Conservation (phyloP, 768 basidiomycete species). For the Collybia nuda region DNA sequence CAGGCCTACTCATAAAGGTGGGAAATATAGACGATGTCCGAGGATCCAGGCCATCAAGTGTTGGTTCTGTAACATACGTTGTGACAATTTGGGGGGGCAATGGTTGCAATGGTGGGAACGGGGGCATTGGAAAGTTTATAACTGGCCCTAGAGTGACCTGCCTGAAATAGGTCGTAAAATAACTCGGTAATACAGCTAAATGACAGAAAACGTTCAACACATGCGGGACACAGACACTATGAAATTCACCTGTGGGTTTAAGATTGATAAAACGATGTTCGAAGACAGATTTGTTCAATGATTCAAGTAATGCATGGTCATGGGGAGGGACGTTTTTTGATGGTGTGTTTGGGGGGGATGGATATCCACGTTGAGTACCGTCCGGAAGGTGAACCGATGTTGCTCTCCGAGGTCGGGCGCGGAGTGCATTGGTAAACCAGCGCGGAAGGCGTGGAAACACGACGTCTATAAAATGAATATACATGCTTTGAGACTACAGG, state of each 20-base stretch:
- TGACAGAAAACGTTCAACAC: constrained; percentile 1
- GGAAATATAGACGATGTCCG: constrained; percentile 35
- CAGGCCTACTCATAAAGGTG: constrained; percentile 34
- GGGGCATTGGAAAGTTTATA: constrained; percentile 67
- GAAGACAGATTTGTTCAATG: constrained; percentile 64
- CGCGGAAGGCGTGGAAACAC: constrained; percentile 74
- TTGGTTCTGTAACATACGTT: constrained; percentile 36
- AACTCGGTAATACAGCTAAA: constrained; percentile 67
- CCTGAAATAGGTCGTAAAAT: constrained; percentile 71
- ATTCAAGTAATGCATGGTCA: constrained; percentile 71
- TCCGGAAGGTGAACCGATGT: constrained; percentile 54
- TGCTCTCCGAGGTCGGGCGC: constrained; percentile 46
- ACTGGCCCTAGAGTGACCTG: constrained; percentile 63
- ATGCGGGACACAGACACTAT: not conserved
- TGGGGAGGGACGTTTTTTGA: constrained; percentile 40
- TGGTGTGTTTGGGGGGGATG: constrained; percentile 31
- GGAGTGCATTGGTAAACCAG: constrained; percentile 76
- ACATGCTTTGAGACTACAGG: not conserved
- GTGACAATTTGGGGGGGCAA: constrained; percentile 44
- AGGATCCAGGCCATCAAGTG: constrained; percentile 30
- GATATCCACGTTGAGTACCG: constrained; percentile 35
- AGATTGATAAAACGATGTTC: constrained; percentile 72
- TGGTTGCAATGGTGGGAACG: constrained; percentile 62
- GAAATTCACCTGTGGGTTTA: constrained; percentile 58
- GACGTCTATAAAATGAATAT: constrained; percentile 46